A percentile compares a stretch with the other conserved stretches of the same genome.
Evolutionary conservation across 805 yeast species (phyloP).

Genomic region (Yarrowia osloensis): DNA sequence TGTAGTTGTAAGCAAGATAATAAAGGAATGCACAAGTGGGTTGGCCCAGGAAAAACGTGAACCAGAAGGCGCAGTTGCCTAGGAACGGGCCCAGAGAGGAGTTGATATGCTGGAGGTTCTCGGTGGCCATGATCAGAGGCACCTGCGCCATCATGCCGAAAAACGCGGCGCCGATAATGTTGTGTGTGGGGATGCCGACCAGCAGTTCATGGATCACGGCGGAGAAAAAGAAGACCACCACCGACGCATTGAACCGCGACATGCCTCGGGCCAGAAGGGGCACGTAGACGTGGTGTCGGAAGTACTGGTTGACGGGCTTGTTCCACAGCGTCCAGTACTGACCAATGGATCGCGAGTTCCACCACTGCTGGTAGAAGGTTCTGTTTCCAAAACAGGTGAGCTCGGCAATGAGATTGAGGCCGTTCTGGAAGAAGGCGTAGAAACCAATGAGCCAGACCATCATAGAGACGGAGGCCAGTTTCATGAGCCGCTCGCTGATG

Average conservation of each 20-base stretch:
- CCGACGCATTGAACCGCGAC: slow-evolving; percentile 40
- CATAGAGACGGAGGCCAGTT: slow-evolving; percentile 47
- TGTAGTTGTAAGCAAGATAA: slow-evolving; percentile 48
- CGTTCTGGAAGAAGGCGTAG: slow-evolving; percentile 48
- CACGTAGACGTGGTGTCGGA: slow-evolving; percentile 47
- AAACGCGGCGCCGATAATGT: slow-evolving; percentile 51
- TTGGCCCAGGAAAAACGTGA: slow-evolving; percentile 50
- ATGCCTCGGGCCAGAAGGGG: slow-evolving; percentile 46
- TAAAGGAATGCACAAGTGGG: slow-evolving; percentile 50
- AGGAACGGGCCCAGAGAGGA: slow-evolving; percentile 44
- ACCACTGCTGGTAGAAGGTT: slow-evolving; percentile 52
- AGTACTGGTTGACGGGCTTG: slow-evolving; percentile 48
- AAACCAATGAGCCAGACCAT: slow-evolving; percentile 50
- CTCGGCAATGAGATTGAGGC: slow-evolving; percentile 50
- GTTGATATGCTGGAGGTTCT: slow-evolving; percentile 46
- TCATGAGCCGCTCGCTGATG: slow-evolving; percentile 45
- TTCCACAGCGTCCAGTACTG: slow-evolving; percentile 54
- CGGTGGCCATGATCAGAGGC: slow-evolving; percentile 48
- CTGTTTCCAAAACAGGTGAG: slow-evolving; percentile 50
- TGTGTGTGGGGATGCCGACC: slow-evolving; percentile 52
- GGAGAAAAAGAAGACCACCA: slow-evolving; percentile 47
- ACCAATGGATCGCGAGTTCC: slow-evolving; percentile 53
- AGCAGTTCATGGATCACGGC: slow-evolving; percentile 51
- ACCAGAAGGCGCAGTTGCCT: slow-evolving; percentile 50
- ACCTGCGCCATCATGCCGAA: slow-evolving; percentile 49